Percentiles rank a stretch among this genome's conserved stretches.
phyloP scores from a whole-genome alignment of 129 eudicot genomes.

The carrot (Daucus carota) region DH1_v3.0 NC_030387.2:32924001-32924500 shows the following conservation, averaged over 20 bases:
- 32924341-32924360: not conserved
- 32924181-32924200: not conserved
- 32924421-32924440: too few species aligned
- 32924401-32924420: too few species aligned
- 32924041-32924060: not conserved
- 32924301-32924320: not conserved
- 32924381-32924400: too few species aligned
- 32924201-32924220: not conserved
- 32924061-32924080: not conserved
- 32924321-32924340: not conserved
- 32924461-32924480: too few species aligned
- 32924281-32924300: not conserved
- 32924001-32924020: conserved; percentile 1
- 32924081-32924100: not conserved
- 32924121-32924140: not conserved
- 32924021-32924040: not conserved
- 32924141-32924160: too few species aligned
- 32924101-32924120: not conserved
- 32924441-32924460: too few species aligned
- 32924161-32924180: not conserved
- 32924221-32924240: not conserved
- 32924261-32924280: not conserved
- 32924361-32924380: too few species aligned
- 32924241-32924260: not conserved
- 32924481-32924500: too few species aligned